Base-by-base conservation (phyloP, 2,329 filamentous ascomycete species). In the Ophiostoma fasciatum region DNA sequence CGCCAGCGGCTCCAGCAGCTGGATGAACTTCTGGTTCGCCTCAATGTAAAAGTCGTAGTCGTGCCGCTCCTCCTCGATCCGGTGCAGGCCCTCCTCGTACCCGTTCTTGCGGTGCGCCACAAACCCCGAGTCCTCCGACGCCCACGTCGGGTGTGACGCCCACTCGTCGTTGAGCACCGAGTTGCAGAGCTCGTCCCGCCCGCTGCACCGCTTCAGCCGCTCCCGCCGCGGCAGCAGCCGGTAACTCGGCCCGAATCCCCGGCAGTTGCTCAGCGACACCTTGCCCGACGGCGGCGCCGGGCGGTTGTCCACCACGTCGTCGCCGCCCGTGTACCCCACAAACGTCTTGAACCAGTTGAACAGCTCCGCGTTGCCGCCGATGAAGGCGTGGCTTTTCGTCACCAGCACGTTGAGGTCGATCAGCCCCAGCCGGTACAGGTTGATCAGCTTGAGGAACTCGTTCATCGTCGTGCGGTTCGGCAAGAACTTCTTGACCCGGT, bases 11-110 rank as follows among this genome's bases (percentile, higher is more conserved):
- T 96, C 88, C 28, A 98, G 73, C 5, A 98, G 75, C 57, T 96
- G 90, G 40, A 98, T 93, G 33, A 90, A 94, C 47, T 93, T 87
- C 42, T 81, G 74, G 51, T 90, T 94, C 8, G 84, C 82, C 59
- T 98, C 90, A 36, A 98, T 96, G 52, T 94, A 90, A 60, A 92
- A 94, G 56, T 98, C 90, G 49, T 98, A 98, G 52, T 98, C 90
- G 52, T 98, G 90, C 5, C 90, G 81, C 55, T 98, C 90, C 57
- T 98, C 90, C 57, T 98, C 90, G 42, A 98, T 94, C 15, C 90
- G 72, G 53, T 98, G 90, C 8, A 98, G 72, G 22, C 82, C 82
- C 56, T 98, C 90, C 55, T 98, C 90, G 45, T 81, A 93, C 37
- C 80, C 74, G 49, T 98, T 98, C 69, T 98, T 98, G 43, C 88